Evolutionary conservation across 345 rosid species (phyloP).

Genomic region (Arabidopsis thaliana): DNA sequence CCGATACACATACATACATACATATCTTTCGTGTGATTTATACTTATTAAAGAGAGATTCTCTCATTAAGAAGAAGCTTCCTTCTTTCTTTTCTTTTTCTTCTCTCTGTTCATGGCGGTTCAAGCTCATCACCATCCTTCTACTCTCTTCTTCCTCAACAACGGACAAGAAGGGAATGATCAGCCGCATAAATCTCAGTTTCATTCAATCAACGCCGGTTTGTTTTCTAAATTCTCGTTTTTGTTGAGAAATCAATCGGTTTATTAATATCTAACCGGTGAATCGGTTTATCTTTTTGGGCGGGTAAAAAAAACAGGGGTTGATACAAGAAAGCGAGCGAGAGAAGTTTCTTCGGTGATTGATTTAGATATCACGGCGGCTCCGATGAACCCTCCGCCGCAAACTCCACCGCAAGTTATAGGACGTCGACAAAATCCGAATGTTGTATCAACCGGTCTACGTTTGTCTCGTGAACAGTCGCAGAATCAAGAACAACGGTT

Average conservation of each 20-base stretch:
- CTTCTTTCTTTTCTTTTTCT: not conserved
- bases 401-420: constrained; percentile 48
- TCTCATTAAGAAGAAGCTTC: constrained; percentile 21
- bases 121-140: constrained; percentile 93
- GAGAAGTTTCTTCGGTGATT: constrained; percentile 52
- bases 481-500: constrained; percentile 41
- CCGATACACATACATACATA: constrained; percentile 23
- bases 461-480: constrained; percentile 38
- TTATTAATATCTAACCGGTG: constrained; percentile 8
- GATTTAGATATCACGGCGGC: constrained; percentile 34
- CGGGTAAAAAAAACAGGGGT: constrained; percentile 23
- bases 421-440: constrained; percentile 44
- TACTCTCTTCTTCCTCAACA: constrained; percentile 75
- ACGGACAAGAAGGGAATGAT: constrained; percentile 69
- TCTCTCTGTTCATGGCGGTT: constrained; percentile 67
- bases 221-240: not conserved
- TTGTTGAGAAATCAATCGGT: not conserved
- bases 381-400: constrained; percentile 42
- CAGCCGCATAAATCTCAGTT: constrained; percentile 49
- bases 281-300: constrained; percentile 16
- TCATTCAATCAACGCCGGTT: constrained; percentile 33
- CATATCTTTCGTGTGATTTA: constrained; percentile 33
- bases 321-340: constrained; percentile 67
- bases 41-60: constrained; percentile 9
- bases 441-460: constrained; percentile 73